A percentile compares a stretch with the other conserved stretches of the same genome.
These are phyloP conservation scores for Russula sp. DNA, from an alignment of 768 basidiomycete species.

Conservation along the genomic window DNA sequence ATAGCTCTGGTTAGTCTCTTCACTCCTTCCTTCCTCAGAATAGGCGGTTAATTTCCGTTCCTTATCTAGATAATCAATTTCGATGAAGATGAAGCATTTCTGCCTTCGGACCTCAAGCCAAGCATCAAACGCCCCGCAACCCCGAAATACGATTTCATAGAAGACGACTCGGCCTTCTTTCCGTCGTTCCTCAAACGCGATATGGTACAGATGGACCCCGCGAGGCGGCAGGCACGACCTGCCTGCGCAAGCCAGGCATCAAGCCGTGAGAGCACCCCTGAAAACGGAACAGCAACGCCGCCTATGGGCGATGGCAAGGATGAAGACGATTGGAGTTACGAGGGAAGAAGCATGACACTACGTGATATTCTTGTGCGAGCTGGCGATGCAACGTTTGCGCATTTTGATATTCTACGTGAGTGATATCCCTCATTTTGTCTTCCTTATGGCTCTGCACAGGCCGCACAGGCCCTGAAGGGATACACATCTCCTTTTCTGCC, in stretches of 20 bases:
- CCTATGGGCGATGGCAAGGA: constrained; percentile 25
- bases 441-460: not conserved
- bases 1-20: constrained; percentile 18
- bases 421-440: constrained; percentile 5
- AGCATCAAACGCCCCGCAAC: constrained; percentile 18
- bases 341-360: constrained; percentile 48
- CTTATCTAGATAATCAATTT: constrained; percentile 27
- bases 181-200: constrained; percentile 28
- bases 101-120: constrained; percentile 27
- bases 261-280: constrained; percentile 28
- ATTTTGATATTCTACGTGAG: constrained; percentile 43
- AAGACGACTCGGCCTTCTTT: constrained; percentile 23
- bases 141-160: constrained; percentile 26
- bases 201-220: constrained; percentile 18
- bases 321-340: constrained; percentile 38
- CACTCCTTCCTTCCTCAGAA: not conserved
- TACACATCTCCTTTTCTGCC: constrained; percentile 3
- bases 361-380: constrained; percentile 46
- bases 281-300: constrained; percentile 15
- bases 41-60: constrained; percentile 25
- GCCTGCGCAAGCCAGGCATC: constrained; percentile 17
- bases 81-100: constrained; percentile 26
- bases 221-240: constrained; percentile 14
- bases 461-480: constrained; percentile 17
- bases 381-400: constrained; percentile 36